These are phyloP conservation scores for Boletales sp. DNA, from an alignment of 768 basidiomycete species.

Conservation along the genomic window DNA sequence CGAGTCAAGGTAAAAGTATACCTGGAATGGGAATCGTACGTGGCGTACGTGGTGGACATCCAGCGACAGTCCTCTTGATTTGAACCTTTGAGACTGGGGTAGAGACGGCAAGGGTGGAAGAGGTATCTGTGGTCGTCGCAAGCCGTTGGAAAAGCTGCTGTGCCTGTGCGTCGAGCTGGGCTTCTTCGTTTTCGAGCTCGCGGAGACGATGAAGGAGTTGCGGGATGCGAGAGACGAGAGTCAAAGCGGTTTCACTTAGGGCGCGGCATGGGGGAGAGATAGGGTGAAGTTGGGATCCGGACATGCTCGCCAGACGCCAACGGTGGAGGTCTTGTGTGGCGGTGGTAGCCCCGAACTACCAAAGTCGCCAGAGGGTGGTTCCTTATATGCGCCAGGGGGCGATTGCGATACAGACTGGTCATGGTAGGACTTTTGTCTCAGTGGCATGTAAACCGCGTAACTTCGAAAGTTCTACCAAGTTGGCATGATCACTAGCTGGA, in stretches of 20 bases:
- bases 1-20: background rate
- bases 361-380: background rate
- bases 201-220: constrained; percentile 18
- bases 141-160: constrained; percentile 8
- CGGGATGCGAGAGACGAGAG: constrained; percentile 12
- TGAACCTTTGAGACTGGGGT: constrained; percentile 2
- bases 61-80: background rate
- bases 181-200: constrained; percentile 21
- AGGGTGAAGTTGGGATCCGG: background rate
- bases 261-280: background rate
- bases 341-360: background rate
- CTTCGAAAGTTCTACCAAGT: too few species aligned
- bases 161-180: constrained; percentile 14
- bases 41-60: constrained; percentile 1
- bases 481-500: too few species aligned
- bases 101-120: background rate
- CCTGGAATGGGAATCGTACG: constrained; percentile 7
- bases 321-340: background rate
- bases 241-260: constrained; percentile 12
- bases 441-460: too few species aligned
- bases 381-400: constrained; percentile 8
- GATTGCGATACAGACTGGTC: constrained; percentile 15
- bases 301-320: constrained; percentile 2
- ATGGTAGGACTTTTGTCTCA: too few species aligned
- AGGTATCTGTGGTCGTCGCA: background rate